Percentiles rank a stretch among this genome's conserved stretches.
Evolutionary conservation across 1,284 basidiomycete species (phyloP).

Genomic region (Cystobasidium pallidum): DNA sequence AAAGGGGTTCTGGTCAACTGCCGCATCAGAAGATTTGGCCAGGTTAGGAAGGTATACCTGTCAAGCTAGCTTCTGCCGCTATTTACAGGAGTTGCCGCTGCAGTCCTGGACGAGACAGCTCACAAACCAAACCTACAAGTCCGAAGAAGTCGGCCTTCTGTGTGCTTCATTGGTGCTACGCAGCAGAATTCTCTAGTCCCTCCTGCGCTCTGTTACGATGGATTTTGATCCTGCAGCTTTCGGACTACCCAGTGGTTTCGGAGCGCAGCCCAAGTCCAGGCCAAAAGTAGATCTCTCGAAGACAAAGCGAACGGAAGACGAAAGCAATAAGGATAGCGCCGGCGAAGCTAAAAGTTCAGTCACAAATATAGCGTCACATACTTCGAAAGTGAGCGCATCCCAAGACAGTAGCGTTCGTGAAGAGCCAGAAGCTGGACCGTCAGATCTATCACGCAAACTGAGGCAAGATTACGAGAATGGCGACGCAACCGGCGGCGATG

Average conservation of each 20-base stretch:
- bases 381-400: neutral
- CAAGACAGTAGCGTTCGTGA: neutral
- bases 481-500: constrained; percentile 49
- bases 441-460: constrained; percentile 15
- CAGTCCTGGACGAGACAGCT: neutral
- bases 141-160: neutral
- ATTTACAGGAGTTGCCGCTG: too few species aligned
- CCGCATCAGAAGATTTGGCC: too few species aligned
- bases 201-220: neutral
- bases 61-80: too few species aligned
- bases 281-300: constrained; percentile 18
- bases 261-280: constrained; percentile 39
- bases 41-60: too few species aligned
- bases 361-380: neutral
- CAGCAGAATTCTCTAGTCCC: neutral
- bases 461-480: constrained; percentile 18
- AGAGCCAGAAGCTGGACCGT: constrained; percentile 29
- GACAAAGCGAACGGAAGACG: constrained; percentile 18
- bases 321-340: neutral
- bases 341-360: neutral
- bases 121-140: neutral
- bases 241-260: constrained; percentile 28
- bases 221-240: constrained; percentile 43
- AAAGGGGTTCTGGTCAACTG: too few species aligned
- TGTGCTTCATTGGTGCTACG: neutral